phyloP scores from a whole-genome alignment of 176 grass and related monocot genomes.

The Phragmites australis region DNA sequence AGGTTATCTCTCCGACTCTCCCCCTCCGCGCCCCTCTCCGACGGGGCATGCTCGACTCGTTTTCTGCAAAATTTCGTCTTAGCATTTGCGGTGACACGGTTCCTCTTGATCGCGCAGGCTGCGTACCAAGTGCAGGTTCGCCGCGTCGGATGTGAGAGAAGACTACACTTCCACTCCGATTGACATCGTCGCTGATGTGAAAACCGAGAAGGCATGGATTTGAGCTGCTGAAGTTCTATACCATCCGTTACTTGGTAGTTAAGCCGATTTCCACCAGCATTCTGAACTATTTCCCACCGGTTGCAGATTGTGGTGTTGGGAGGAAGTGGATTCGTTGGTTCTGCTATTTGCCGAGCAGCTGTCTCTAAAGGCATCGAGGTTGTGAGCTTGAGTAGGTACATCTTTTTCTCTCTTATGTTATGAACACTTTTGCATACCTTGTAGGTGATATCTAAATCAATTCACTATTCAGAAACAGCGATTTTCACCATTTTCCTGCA shows the following conservation, averaged over 20 bases:
- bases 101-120: conserved; percentile 37
- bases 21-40: neutral
- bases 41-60: neutral
- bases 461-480: neutral
- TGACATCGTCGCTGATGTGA: conserved; percentile 84
- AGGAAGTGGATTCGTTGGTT: conserved; percentile 89
- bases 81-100: neutral
- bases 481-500: neutral
- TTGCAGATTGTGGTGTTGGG: conserved; percentile 87
- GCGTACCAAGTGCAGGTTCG: conserved; percentile 57
- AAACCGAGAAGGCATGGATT: conserved; percentile 69
- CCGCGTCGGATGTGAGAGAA: conserved; percentile 46
- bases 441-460: neutral
- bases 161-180: conserved; percentile 73
- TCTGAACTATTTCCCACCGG: conserved; percentile 19
- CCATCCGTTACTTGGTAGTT: neutral
- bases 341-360: conserved; percentile 89
- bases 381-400: conserved; percentile 88
- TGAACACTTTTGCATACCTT: neutral
- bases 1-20: conserved; percentile 2
- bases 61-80: neutral
- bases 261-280: neutral
- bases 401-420: conserved; percentile 3
- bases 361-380: conserved; percentile 83
- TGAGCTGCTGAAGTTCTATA: neutral